phyloP scores from a whole-genome alignment of 768 basidiomycete genomes.

The Lentinus tigrinus region DNA sequence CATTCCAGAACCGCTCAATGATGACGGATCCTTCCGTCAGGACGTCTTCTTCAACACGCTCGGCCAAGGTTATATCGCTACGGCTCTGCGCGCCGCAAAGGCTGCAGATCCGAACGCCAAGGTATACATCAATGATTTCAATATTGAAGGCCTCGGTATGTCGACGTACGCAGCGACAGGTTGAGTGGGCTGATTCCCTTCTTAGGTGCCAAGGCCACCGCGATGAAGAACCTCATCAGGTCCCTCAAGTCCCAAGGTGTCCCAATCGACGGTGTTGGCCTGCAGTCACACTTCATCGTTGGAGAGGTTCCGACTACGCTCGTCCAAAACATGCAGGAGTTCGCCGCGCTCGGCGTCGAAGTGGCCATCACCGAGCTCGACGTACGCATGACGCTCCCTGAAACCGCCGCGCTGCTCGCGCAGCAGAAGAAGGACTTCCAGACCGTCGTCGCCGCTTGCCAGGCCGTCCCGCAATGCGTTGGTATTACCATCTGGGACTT shows the following conservation, averaged over 20 bases:
- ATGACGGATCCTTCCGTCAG: conserved; percentile 53
- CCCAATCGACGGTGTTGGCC: conserved; percentile 61
- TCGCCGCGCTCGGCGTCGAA: conserved; percentile 60
- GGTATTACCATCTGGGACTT: conserved; percentile 43
- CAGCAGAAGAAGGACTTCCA: conserved; percentile 60
- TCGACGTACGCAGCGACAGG: not conserved
- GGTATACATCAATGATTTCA: conserved; percentile 49
- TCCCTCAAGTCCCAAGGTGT: conserved; percentile 44
- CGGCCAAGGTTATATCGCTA: conserved; percentile 48
- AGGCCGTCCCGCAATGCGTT: conserved; percentile 34
- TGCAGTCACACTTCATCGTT: conserved; percentile 60
- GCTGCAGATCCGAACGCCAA: conserved; percentile 54
- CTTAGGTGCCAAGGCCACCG: conserved; percentile 51
- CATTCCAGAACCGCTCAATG: conserved; percentile 47
- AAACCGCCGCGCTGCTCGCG: conserved; percentile 46
- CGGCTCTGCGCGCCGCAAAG: conserved; percentile 50
- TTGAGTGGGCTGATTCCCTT: too few species aligned
- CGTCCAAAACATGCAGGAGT: conserved; percentile 46
- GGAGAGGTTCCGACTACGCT: conserved; percentile 50
- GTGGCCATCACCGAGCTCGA: conserved; percentile 71
- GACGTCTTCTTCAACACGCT: conserved; percentile 54
- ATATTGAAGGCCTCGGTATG: conserved; percentile 39
- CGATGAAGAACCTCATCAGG: conserved; percentile 53
- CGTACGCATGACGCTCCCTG: conserved; percentile 59
- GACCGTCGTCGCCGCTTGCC: conserved; percentile 52